Base-by-base conservation (phyloP, 345 rosid species). In the Hevea brasiliensis region DNA sequence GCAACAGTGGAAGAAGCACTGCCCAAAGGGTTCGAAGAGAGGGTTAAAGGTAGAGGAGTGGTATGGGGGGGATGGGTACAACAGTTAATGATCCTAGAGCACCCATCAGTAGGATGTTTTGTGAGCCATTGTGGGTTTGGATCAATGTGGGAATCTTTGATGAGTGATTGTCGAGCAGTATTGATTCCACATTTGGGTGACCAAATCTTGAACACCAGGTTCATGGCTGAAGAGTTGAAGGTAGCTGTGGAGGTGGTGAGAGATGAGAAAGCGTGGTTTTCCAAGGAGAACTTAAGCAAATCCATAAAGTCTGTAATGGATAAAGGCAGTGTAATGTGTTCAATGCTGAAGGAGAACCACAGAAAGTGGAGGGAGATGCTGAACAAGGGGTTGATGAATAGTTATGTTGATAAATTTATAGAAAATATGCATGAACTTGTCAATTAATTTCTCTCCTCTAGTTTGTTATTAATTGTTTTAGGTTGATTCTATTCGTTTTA, bases 11-110 rank as follows among this genome's bases (percentile, higher is more conserved):
- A 89, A 57, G 94, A 91, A 69, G 96, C 96, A 8, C 65, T 91
- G 12, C 98, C 92, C 0, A 78, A 89, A 48, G 97, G 92, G 50
- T 91, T 91, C 32, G 67, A 74, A 40, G 90, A 87, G 82, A 87
- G 91, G 74, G 84, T 77, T 47, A 76, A 60, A 67, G 90, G 82
- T 24, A 85, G 70, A 57, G 81, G 81, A 17, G 44, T 77, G 50
- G 69, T 77, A 5, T 73, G 71, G 51, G 74, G 74, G 3, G 81
- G 56, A 68, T 77, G 81, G 81, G 68, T 77, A 9, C 68, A 67
- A 15, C 76, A 77, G 21, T 10, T 67, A 41, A 7, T 13, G 68
- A 50, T 77, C 0, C 18, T 77, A 20, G 45, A 72, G 11, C 81
- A 77, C 55, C 76, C 81, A 13, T 77, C 81, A 4, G 56, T 48